Evolutionary conservation across 2,329 filamentous ascomycete genomes (phyloP).

Genomic region (Exophiala lecanii-corni): DNA sequence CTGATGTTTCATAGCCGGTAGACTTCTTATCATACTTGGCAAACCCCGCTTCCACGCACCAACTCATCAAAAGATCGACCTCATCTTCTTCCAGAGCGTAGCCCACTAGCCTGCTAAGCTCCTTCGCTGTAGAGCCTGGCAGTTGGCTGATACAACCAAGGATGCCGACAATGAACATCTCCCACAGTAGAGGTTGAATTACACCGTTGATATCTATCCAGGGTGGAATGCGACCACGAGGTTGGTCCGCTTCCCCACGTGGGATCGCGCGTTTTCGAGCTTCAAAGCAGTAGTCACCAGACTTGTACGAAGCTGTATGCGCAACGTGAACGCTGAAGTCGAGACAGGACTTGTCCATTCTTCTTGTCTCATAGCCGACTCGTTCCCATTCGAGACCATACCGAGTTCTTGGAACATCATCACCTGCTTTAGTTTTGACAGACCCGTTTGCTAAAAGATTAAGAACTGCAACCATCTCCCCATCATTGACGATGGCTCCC

Average conservation of each 20-base stretch:
- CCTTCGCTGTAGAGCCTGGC: constrained; percentile 35
- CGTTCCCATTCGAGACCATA: constrained; percentile 42
- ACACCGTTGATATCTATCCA: constrained; percentile 47
- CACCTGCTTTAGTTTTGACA: constrained; percentile 33
- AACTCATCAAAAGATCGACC: constrained; percentile 15
- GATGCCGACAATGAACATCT: constrained; percentile 37
- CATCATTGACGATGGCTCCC: constrained; percentile 28
- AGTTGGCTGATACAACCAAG: constrained; percentile 39
- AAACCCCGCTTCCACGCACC: constrained; percentile 18
- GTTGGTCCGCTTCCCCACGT: constrained; percentile 23
- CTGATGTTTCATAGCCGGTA: constrained; percentile 32
- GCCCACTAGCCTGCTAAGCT: constrained; percentile 29
- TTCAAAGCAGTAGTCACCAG: constrained; percentile 36
- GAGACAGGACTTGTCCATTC: constrained; percentile 42
- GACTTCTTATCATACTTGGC: constrained; percentile 9
- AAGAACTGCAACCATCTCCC: constrained; percentile 27
- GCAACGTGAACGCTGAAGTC: constrained; percentile 40
- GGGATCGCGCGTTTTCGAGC: constrained; percentile 28
- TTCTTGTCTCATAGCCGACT: constrained; percentile 42
- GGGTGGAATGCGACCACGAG: constrained; percentile 35
- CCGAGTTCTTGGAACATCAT: constrained; percentile 39
- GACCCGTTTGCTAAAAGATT: constrained; percentile 30
- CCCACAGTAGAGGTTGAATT: constrained; percentile 37
- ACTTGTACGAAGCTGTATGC: constrained; percentile 35
- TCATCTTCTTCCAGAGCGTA: constrained; percentile 10